Evolutionary conservation across 805 yeast species (phyloP).

Genomic region (Kodamaea restingae): DNA sequence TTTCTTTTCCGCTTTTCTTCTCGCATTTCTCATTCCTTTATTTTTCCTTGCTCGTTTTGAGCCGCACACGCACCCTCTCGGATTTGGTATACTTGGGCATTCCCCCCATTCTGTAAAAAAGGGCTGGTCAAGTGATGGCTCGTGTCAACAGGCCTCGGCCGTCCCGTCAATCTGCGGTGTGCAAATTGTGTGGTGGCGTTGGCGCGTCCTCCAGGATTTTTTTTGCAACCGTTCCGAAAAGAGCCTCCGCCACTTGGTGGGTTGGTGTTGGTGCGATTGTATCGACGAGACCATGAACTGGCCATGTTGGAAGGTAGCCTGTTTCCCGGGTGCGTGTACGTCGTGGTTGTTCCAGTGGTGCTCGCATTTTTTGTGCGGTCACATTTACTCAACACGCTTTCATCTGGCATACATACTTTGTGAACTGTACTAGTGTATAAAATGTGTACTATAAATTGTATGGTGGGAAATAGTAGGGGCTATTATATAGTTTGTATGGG

Average conservation of each 20-base stretch:
- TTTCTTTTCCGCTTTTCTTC: too few relatives aligned
- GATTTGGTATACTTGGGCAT: constrained; percentile 9
- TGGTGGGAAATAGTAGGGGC: constrained; percentile 7
- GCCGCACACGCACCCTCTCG: constrained; percentile 3
- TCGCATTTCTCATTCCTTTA: neutral
- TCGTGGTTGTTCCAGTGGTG: neutral
- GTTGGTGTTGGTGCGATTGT: neutral
- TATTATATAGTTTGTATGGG: constrained; percentile 8
- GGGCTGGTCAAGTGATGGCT: neutral
- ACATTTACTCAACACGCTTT: neutral
- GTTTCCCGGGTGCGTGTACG: neutral
- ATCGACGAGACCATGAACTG: neutral
- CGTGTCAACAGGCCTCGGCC: too few relatives aligned
- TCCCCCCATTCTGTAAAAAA: constrained; percentile 6
- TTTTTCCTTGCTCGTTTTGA: neutral
- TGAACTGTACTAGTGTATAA: constrained; percentile 5
- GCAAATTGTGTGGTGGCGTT: neutral
- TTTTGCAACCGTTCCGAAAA: constrained; percentile 9
- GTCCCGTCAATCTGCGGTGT: neutral
- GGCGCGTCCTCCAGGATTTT: neutral
- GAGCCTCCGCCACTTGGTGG: neutral
- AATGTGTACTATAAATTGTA: constrained; percentile 10
- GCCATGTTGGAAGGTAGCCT: neutral
- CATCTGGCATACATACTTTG: constrained; percentile 9
- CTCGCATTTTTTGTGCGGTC: constrained; percentile 5